phyloP scores from a whole-genome alignment of 1,139 yeast genomes.

The Lodderomyces orthopsilosis region DNA sequence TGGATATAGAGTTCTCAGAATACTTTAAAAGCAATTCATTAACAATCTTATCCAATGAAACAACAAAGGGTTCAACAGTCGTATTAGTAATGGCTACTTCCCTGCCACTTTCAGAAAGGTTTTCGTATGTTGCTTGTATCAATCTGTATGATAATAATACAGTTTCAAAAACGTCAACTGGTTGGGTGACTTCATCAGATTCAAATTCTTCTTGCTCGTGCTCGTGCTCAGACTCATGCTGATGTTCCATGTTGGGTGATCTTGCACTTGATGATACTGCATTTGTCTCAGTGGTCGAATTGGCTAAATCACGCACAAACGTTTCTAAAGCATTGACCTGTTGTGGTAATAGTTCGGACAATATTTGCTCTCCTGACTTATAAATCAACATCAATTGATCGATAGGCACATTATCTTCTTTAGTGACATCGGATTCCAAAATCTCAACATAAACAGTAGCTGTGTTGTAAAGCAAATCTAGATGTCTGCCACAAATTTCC shows the following conservation, averaged over 20 bases:
- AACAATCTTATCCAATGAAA: conserved; percentile 21
- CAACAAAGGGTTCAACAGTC: conserved; percentile 19
- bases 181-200: conserved; percentile 34
- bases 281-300: conserved; percentile 3
- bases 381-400: conserved; percentile 19
- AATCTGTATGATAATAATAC: conserved; percentile 30
- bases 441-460: conserved; percentile 49
- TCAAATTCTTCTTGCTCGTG: conserved; percentile 23
- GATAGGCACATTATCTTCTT: conserved; percentile 19
- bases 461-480: conserved; percentile 45
- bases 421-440: conserved; percentile 29
- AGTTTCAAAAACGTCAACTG: conserved; percentile 39
- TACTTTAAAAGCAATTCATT: conserved; percentile 22
- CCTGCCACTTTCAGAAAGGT: conserved; percentile 3
- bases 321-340: conserved; percentile 27
- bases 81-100: conserved; percentile 4
- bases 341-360: conserved; percentile 17
- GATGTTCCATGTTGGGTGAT: conserved; percentile 13
- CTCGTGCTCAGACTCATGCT: too few species aligned
- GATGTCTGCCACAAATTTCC: conserved; percentile 16
- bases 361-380: conserved; percentile 18
- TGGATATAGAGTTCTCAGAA: conserved; percentile 19
- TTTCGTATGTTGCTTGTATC: conserved; percentile 31
- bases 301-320: conserved; percentile 27
- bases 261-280: conserved; percentile 9